Evolutionary conservation across 2,329 filamentous ascomycete genomes (phyloP), one percentile per base, ranked within the genome.

Genomic region (Phoma sp.): DNA sequence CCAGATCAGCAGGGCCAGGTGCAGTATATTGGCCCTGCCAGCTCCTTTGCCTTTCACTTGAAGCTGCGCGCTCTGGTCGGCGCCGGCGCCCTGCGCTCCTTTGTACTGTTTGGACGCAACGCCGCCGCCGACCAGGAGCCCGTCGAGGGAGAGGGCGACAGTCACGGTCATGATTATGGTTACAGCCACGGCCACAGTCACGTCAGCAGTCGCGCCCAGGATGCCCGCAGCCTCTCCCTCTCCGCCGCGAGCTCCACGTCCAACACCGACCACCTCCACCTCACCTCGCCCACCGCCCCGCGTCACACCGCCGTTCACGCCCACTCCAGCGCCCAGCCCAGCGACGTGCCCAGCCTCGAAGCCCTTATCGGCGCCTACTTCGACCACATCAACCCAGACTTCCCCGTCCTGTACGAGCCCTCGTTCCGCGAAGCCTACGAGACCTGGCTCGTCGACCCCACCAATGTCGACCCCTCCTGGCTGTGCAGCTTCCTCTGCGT

Each of bases 1-100:
- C 77, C 73, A 5, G 77, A 80, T 60, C 76, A 77, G 61, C 77
- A 79, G 51, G 77, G 77, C 6, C 77, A 78, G 63, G 74, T 72
- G 33, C 77, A 80, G 61, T 80, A 77, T 61, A 78, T 79, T 56
- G 77, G 77, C 1, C 76, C 74, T 1, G 70, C 72, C 36, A 78
- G 76, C 66, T 77, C 75, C 35, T 77, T 77, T 48, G 67, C 73
- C 3, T 78, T 80, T 60, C 75, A 78, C 52, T 60, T 78, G 33
- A 76, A 76, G 60, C 67, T 79, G 43, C 73, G 76, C 19, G 63
- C 69, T 2, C 65, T 80, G 17, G 71, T 78, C 15, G 74, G 75
- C 15, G 62, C 62, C 24, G 67, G 67, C 29, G 49, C 67, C 10
- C 57, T 66, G 43, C 70, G 65, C 57, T 72, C 76, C 33, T 77